Evolutionary conservation across 2,329 filamentous ascomycete genomes (phyloP), one percentile per base, ranked within the genome.

Genomic region (Trichoderma atroviride): DNA sequence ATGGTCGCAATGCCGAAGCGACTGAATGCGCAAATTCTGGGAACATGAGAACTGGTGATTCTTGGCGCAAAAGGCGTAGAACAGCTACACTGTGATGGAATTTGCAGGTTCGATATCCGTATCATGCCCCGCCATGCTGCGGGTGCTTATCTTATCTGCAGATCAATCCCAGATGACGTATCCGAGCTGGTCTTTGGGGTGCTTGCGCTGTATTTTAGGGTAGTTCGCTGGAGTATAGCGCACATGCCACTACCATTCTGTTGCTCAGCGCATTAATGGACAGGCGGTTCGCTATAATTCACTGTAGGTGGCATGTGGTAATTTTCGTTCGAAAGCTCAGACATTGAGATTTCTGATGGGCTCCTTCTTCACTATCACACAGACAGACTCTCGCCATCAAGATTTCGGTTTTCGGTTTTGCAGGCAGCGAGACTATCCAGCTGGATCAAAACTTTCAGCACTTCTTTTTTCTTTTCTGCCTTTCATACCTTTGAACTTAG

Each of bases 81-180:
- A 4, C n/a, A 19, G n/a, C 35, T 50, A 6, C 16, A 22, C 24
- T 19, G 22, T 10, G 7, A 24, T 24, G 47, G n/a, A 11, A 22
- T 24, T 40, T 24, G 22, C 29, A 40, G 22, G 22, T 35, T 33
- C 10, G 29, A 37, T 29, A 37, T 63, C 43, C 29, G 11, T 35
- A 35, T 5, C 40, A 4, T 55, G 33, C 61, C 50, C 61, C 61
- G 24, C 47, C 31, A 64, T 53, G n/a, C 2, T 5, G 47, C 31
- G 60, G 60, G 10, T 14, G 16, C 31, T 63, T 53, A 63, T 63
- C 60, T 63, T 63, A 63, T 63, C 60, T 40, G 60, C 11, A 47
- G 60, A 63, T 63, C 60, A 29, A 29, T 6, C 22, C 37, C 19
- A 43, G 19, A 43, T 43, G 40, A 43, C 40, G 40, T 43, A 43